phyloP scores from a whole-genome alignment of 257 asterid genomes.

The Fraxinus pennsylvanica region DNA sequence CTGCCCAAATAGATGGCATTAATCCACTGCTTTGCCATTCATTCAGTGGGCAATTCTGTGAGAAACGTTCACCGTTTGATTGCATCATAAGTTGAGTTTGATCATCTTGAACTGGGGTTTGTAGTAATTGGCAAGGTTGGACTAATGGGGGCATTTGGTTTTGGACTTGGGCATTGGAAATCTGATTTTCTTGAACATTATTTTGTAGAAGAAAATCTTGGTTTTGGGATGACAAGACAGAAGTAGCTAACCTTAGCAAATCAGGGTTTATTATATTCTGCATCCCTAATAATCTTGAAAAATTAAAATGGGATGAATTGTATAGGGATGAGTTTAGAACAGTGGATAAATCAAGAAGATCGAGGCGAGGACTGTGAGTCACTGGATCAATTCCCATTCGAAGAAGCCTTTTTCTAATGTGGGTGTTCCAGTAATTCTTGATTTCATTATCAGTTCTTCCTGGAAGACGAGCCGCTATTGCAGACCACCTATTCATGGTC shows the following conservation, averaged over 20 bases:
- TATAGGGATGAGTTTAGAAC: conserved; percentile 38
- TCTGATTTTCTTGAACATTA: conserved; percentile 32
- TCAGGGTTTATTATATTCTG: conserved; percentile 48
- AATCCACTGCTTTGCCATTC: conserved; percentile 44
- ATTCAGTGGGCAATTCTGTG: conserved; percentile 33
- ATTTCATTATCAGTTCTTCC: conserved; percentile 72
- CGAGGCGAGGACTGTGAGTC: conserved; percentile 60
- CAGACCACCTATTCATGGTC: conserved; percentile 52
- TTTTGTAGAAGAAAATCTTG: conserved; percentile 31
- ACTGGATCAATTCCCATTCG: conserved; percentile 70
- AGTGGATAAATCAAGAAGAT: conserved; percentile 52
- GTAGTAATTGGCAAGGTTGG: conserved; percentile 38
- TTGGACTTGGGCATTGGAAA: conserved; percentile 20
- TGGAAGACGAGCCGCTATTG: conserved; percentile 63
- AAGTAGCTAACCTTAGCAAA: conserved; percentile 42
- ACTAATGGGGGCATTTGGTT: conserved; percentile 30
- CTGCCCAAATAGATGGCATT: conserved; percentile 25
- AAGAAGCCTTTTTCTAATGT: conserved; percentile 57
- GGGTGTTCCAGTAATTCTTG: conserved; percentile 70
- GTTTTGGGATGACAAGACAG: conserved; percentile 39
- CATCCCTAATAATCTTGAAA: conserved; percentile 47
- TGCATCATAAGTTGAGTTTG: conserved; percentile 33
- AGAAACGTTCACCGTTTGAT: conserved; percentile 26
- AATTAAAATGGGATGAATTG: conserved; percentile 43
- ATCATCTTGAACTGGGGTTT: conserved; percentile 37